Base-by-base conservation (phyloP, 345 rosid genomes). In the Laguncularia racemosa region DNA sequence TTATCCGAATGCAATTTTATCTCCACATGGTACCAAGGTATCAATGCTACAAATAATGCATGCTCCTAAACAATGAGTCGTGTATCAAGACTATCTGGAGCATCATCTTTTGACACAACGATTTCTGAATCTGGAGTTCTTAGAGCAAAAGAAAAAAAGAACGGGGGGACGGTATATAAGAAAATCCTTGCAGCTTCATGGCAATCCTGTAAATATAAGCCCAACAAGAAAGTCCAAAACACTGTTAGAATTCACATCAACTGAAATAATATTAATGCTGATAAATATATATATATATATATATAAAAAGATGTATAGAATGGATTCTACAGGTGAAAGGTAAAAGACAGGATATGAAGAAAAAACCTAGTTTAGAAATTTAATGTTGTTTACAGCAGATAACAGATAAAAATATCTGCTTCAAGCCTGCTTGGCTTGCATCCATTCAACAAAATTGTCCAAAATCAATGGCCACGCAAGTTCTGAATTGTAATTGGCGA, bases 361-460 rank as follows among this genome's bases (percentile, higher is more conserved):
- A 44, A 28, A 44, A 48, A 74, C 84, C 69, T 66, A 68, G 68
- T 67, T 73, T 14, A 53, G 61, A 69, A 54, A 59, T 60, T 33
- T 52, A 61, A 54, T 65, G 67, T 53, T 60, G 80, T 57, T 72
- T 80, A 73, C 77, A 78, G 87, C 74, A 65, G 77, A 64, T 64
- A 67, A 71, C 56, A 33, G 53, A 69, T 66, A 55, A 47, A 54
- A 53, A 67, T 57, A 33, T 50, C 14, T 57, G 60, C 55, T 66
- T 76, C 62, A 93, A 48, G 79, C 66, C 71, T 77, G 84, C 68
- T 87, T 89, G 21, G 67, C 92, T 55, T 78, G 79, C 78, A 93
- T 84, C 99, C 99, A 93, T 63, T 89, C 99, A 57, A 93, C 99
- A 76, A 93, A 93, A 75, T 89, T 93, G 81, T 93, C 99, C 72